A percentile compares a stretch with the other conserved stretches of the same genome.
phyloP scores from a whole-genome alignment of 208 protist genomes.

The Acanthamoeba sp. region DNA sequence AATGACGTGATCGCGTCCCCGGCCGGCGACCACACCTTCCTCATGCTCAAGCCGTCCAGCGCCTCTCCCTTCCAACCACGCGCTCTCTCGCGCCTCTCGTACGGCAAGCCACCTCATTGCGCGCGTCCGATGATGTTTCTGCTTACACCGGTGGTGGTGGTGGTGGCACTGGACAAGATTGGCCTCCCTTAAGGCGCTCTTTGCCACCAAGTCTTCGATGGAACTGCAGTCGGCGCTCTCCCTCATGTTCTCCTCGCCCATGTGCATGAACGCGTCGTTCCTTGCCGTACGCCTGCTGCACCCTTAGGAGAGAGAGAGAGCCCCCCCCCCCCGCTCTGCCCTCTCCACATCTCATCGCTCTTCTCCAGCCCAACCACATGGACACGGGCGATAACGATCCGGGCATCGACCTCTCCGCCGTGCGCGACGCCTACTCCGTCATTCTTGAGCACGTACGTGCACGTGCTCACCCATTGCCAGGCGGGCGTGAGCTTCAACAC shows the following conservation, averaged over 20 bases:
- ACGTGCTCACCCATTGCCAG: background rate
- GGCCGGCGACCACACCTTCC: slow-evolving; percentile 1
- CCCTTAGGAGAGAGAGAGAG: background rate
- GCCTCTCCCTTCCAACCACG: background rate
- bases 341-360: too few relatives aligned
- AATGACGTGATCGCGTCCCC: background rate
- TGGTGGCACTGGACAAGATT: background rate
- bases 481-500: background rate
- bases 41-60: background rate
- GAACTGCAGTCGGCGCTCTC: background rate
- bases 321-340: too few relatives aligned
- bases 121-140: too few relatives aligned
- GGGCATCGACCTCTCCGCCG: slow-evolving; percentile 17
- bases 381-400: background rate
- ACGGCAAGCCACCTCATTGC: background rate
- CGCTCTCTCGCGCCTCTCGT: background rate
- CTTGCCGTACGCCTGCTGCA: background rate
- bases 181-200: background rate
- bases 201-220: background rate
- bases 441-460: slow-evolving; percentile 15
- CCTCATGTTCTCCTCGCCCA: slow-evolving; percentile 18
- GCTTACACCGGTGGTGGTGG: too few relatives aligned
- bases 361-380: slow-evolving; percentile 15
- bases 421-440: background rate
- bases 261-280: slow-evolving; percentile 37